These are phyloP conservation scores for Starmerella stellata DNA, from an alignment of 805 yeast genomes.

Conservation along the genomic window DNA sequence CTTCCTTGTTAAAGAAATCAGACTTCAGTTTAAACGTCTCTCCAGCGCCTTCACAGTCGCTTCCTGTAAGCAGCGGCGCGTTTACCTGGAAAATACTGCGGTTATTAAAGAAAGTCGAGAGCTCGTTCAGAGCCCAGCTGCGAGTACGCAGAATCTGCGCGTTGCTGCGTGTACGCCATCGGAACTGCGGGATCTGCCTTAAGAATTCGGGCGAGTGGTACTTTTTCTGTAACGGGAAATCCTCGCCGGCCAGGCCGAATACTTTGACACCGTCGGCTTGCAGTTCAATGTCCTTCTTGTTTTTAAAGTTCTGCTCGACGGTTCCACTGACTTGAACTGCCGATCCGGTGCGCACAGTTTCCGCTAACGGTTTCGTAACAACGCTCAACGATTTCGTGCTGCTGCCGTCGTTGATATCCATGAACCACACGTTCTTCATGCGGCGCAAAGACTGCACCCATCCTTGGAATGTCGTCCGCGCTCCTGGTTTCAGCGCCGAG, in stretches of 20 bases:
- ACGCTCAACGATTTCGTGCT: constrained; percentile 37
- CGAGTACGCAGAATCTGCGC: constrained; percentile 55
- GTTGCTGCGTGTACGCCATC: constrained; percentile 55
- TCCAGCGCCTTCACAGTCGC: constrained; percentile 97
- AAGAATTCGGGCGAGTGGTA: constrained; percentile 45
- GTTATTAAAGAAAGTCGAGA: constrained; percentile 37
- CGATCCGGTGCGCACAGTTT: constrained; percentile 28
- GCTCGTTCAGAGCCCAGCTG: constrained; percentile 39
- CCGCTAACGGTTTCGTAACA: constrained; percentile 20
- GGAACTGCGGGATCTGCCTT: constrained; percentile 53
- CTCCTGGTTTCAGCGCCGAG: constrained; percentile 6
- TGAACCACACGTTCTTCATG: constrained; percentile 60
- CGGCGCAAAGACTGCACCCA: constrained; percentile 56
- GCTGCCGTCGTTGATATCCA: constrained; percentile 70
- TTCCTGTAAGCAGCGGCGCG: constrained; percentile 73
- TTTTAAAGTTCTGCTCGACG: constrained; percentile 31
- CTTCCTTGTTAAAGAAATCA: constrained; percentile 37
- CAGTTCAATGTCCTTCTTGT: constrained; percentile 38
- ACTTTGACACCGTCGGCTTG: constrained; percentile 27
- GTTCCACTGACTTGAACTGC: constrained; percentile 30
- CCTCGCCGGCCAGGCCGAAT: constrained; percentile 42
- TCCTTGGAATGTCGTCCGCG: constrained; percentile 39
- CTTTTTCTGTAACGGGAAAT: constrained; percentile 75
- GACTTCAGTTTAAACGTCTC: constrained; percentile 52
- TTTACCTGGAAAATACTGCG: constrained; percentile 49